These are phyloP conservation scores for Agapanthus africanus DNA, from an alignment of 106 monocot species.

Conservation along the genomic window DNA sequence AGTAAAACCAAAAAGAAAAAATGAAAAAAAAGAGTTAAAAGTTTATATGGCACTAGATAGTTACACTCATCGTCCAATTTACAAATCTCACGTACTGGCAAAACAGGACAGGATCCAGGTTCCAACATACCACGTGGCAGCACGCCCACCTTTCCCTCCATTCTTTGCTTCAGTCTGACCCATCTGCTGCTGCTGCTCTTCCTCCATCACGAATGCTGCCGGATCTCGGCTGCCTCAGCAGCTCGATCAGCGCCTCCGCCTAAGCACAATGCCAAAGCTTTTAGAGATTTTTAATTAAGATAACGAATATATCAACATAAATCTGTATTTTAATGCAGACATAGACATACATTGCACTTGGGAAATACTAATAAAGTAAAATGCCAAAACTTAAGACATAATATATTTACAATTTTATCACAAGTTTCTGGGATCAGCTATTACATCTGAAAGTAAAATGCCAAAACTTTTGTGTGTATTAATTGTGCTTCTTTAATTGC, in stretches of 20 bases:
- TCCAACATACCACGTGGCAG: slow-evolving; percentile 14
- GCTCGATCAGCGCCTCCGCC: slow-evolving; percentile 57
- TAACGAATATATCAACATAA: neutral
- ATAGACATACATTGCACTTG: neutral
- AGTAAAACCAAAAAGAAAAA: too few relatives aligned
- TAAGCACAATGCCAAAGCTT: too few relatives aligned
- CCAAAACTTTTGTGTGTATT: too few relatives aligned
- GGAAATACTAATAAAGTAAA: neutral
- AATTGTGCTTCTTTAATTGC: too few relatives aligned
- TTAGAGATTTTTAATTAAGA: neutral
- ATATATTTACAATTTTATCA: neutral
- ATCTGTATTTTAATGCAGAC: neutral
- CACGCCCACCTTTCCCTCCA: slow-evolving; percentile 14
- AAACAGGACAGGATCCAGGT: too few relatives aligned
- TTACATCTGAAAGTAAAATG: too few relatives aligned
- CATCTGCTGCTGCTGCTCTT: too few relatives aligned
- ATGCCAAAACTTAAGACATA: neutral
- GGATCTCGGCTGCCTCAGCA: slow-evolving; percentile 48
- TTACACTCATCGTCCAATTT: too few relatives aligned
- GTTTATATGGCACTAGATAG: too few relatives aligned
- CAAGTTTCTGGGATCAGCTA: too few relatives aligned
- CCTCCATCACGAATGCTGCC: neutral
- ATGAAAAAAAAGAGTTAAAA: too few relatives aligned
- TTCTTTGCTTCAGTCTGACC: neutral
- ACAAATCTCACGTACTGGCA: too few relatives aligned